These are phyloP conservation scores for Vaucheria bursata DNA, from an alignment of 352 stramenopile genomes.

Conservation along the genomic window DNA sequence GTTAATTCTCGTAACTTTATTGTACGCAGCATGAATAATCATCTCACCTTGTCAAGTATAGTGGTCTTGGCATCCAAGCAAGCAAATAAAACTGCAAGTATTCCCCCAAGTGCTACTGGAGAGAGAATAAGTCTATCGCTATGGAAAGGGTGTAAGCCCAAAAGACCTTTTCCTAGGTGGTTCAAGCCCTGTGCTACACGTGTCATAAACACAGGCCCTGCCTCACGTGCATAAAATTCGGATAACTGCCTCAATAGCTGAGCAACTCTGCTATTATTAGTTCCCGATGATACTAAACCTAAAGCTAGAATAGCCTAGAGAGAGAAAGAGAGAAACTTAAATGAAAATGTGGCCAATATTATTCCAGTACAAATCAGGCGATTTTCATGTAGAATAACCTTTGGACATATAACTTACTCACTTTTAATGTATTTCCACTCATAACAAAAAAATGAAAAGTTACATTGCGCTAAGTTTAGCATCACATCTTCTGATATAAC, in stretches of 20 bases:
- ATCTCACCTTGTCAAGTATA: conserved; percentile 81
- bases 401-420: no score
- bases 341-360: no score
- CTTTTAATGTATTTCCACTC: no score
- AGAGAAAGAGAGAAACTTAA: no score
- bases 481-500: no score
- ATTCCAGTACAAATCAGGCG: no score
- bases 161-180: conserved; percentile 97
- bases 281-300: conserved; percentile 89
- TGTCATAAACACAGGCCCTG: conserved; percentile 93
- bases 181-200: conserved; percentile 96
- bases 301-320: conserved; percentile 63
- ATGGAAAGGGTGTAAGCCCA: conserved; percentile 95
- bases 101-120: conserved; percentile 77
- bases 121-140: conserved; percentile 77
- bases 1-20: no score
- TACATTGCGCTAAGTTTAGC: no score
- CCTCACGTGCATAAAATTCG: conserved; percentile 96
- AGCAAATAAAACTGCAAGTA: conserved; percentile 89
- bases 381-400: no score
- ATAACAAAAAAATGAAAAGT: no score
- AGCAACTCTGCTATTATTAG: conserved; percentile 98
- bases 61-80: conserved; percentile 95
- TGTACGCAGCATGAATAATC: background rate
- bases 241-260: conserved; percentile 87